Evolutionary conservation across 805 yeast genomes (phyloP).

Genomic region (Wickerhamiella vanderwaltii): DNA sequence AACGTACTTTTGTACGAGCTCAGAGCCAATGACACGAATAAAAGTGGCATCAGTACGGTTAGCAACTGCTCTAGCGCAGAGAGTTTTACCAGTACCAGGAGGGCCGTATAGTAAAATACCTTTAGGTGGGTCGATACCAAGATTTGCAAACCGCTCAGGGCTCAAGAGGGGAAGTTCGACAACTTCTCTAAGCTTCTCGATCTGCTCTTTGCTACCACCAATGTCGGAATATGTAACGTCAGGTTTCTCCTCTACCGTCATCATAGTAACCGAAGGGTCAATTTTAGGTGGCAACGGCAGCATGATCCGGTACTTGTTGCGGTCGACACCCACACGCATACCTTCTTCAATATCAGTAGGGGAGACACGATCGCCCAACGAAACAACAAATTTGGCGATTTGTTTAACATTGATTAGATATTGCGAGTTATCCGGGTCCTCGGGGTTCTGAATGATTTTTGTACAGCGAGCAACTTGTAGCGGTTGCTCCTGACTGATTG

Average conservation of each 20-base stretch:
- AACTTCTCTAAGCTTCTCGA: slow-evolving; percentile 90
- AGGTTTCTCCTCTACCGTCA: slow-evolving; percentile 99
- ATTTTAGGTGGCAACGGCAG: slow-evolving; percentile 95
- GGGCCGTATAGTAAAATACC: slow-evolving; percentile 95
- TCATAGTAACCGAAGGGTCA: slow-evolving; percentile 97
- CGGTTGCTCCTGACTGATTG: slow-evolving; percentile 89
- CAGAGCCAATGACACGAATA: slow-evolving; percentile 96
- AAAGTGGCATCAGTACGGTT: slow-evolving; percentile 98
- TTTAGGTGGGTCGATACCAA: slow-evolving; percentile 98
- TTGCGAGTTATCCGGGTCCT: slow-evolving; percentile 65
- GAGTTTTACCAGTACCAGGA: slow-evolving; percentile 97
- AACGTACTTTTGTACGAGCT: slow-evolving; percentile 93
- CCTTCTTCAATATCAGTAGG: slow-evolving; percentile 99
- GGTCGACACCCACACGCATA: slow-evolving; percentile 98
- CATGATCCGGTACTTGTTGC: slow-evolving; percentile 93
- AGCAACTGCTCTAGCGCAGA: slow-evolving; percentile 98
- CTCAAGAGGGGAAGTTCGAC: slow-evolving; percentile 87
- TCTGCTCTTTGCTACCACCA: slow-evolving; percentile 98
- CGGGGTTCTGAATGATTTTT: slow-evolving; percentile 54
- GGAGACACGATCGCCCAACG: slow-evolving; percentile 89
- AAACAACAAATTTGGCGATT: slow-evolving; percentile 95
- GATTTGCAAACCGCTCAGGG: slow-evolving; percentile 91
- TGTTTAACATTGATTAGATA: slow-evolving; percentile 96
- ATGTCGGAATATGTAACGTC: slow-evolving; percentile 97
- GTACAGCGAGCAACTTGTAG: slow-evolving; percentile 98